phyloP scores from a whole-genome alignment of 768 basidiomycete genomes.

The Russula sp. region DNA sequence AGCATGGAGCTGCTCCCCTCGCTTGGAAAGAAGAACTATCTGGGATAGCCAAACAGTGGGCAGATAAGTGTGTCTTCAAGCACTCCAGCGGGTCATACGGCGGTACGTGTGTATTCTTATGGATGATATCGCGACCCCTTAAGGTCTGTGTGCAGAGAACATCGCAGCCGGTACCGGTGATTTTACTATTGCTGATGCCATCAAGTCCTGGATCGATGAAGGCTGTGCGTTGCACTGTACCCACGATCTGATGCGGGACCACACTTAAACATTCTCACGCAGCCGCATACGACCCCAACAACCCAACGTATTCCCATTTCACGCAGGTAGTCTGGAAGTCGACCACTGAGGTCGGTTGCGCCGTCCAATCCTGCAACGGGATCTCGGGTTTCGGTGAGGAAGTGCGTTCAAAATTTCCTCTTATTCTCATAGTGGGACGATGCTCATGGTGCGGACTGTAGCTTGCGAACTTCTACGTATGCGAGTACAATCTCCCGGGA shows the following conservation, averaged over 20 bases:
- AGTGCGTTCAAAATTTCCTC: constrained; percentile 33
- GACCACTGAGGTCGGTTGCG: constrained; percentile 59
- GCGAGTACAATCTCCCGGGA: constrained; percentile 61
- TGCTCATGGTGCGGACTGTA: constrained; percentile 23
- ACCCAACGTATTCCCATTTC: constrained; percentile 33
- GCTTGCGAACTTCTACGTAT: constrained; percentile 57
- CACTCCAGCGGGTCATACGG: constrained; percentile 67
- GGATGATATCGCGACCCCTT: not conserved
- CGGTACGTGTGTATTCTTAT: constrained; percentile 33
- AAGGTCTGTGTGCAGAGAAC: constrained; percentile 46
- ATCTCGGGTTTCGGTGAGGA: constrained; percentile 44
- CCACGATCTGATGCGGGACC: not conserved
- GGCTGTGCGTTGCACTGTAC: constrained; percentile 40
- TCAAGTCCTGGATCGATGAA: constrained; percentile 65
- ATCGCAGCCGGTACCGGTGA: constrained; percentile 63
- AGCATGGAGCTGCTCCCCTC: constrained; percentile 58
- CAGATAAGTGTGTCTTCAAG: constrained; percentile 56
- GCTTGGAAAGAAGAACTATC: constrained; percentile 61
- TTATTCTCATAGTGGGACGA: not conserved
- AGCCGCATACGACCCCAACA: constrained; percentile 53
- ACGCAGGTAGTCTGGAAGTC: constrained; percentile 68
- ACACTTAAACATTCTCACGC: not conserved
- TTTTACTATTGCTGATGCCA: constrained; percentile 44
- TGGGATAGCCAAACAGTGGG: constrained; percentile 63
- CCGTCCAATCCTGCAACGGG: constrained; percentile 41